Percentiles rank a stretch among this genome's conserved stretches.
phyloP scores from a whole-genome alignment of 2,329 filamentous ascomycete species.

The Aurifilum marmelostoma region DNA sequence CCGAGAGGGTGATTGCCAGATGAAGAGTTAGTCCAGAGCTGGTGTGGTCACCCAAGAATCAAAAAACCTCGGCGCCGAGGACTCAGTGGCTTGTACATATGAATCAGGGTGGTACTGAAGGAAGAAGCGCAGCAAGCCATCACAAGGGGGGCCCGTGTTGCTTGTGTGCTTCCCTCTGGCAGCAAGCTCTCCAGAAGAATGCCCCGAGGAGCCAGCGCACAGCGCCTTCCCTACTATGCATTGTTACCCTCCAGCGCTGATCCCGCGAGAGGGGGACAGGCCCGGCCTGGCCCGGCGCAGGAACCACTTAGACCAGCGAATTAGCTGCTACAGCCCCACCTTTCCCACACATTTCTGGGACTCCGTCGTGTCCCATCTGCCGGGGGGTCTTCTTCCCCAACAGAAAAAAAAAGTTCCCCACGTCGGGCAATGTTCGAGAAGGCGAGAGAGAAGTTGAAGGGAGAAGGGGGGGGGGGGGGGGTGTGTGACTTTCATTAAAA shows the following conservation, averaged over 20 bases:
- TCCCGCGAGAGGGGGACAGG: neutral
- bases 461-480: too few relatives aligned
- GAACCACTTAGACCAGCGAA: neutral
- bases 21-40: neutral
- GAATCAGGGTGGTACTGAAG: neutral
- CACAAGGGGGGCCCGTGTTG: neutral
- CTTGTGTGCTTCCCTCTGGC: too few relatives aligned
- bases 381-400: slow-evolving; percentile 27
- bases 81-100: neutral
- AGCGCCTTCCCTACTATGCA: neutral
- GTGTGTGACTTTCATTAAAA: too few relatives aligned
- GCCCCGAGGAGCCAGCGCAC: neutral
- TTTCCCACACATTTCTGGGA: slow-evolving; percentile 19
- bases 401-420: slow-evolving; percentile 22
- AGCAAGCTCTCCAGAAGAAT: neutral
- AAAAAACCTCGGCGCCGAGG: neutral
- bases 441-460: neutral
- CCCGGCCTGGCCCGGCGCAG: slow-evolving; percentile 14
- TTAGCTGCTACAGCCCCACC: neutral
- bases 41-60: neutral
- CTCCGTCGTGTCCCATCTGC: slow-evolving; percentile 19
- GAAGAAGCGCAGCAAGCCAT: neutral
- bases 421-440: slow-evolving; percentile 13
- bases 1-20: neutral
- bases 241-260: neutral